These are phyloP conservation scores for Plasmodium vivax DNA, from an alignment of 169 alveolate species.

Conservation along the genomic window DNA sequence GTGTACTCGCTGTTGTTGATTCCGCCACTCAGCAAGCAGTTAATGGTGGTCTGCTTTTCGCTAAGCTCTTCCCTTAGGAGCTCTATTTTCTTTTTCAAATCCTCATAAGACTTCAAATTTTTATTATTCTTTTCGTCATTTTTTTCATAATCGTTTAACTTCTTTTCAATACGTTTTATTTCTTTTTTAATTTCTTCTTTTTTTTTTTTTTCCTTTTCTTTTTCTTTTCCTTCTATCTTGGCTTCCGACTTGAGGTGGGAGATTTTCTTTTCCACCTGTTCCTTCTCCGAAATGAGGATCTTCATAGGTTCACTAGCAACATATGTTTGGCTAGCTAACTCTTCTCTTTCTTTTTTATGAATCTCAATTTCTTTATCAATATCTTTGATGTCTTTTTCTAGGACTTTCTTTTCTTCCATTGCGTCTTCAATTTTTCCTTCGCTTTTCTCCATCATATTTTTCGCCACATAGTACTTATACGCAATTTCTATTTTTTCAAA, in stretches of 20 bases:
- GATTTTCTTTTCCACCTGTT: slow-evolving; percentile 77
- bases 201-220: slow-evolving; percentile 72
- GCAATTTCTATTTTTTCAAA: slow-evolving; percentile 79
- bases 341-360: slow-evolving; percentile 73
- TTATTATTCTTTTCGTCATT: slow-evolving; percentile 72
- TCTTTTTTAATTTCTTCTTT: slow-evolving; percentile 80
- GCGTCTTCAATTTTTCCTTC: slow-evolving; percentile 65
- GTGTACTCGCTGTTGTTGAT: slow-evolving; percentile 53
- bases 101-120: slow-evolving; percentile 40
- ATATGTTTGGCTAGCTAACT: slow-evolving; percentile 70
- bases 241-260: slow-evolving; percentile 59
- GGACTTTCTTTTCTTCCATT: slow-evolving; percentile 49
- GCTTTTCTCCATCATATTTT: slow-evolving; percentile 70
- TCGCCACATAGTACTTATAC: slow-evolving; percentile 80
- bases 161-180: slow-evolving; percentile 73
- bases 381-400: slow-evolving; percentile 73
- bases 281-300: slow-evolving; percentile 64
- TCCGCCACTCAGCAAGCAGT: slow-evolving; percentile 62
- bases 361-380: slow-evolving; percentile 73
- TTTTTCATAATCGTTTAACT: slow-evolving; percentile 80
- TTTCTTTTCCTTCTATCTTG: slow-evolving; percentile 70
- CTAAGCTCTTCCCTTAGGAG: slow-evolving; percentile 41
- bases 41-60: slow-evolving; percentile 45
- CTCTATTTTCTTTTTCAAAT: slow-evolving; percentile 33
- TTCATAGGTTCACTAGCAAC: slow-evolving; percentile 67